A percentile compares a stretch with the other conserved stretches of the same genome.
Evolutionary conservation across 495 filamentous ascomycete species (phyloP).

Genomic region (Achaetomiella virescens): DNA sequence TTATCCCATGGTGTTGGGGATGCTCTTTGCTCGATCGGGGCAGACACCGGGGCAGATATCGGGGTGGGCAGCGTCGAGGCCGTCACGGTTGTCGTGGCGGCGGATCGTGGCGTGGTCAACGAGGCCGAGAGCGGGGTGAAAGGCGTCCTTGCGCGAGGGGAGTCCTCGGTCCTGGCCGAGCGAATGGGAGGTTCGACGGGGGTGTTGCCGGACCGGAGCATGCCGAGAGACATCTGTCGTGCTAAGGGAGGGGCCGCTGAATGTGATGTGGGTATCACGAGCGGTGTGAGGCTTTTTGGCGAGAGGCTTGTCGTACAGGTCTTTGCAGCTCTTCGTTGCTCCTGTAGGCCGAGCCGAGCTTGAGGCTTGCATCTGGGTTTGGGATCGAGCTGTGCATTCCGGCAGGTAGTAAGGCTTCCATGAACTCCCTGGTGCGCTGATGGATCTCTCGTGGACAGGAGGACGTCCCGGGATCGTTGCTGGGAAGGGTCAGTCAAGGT

Average conservation of each 20-base stretch:
- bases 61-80: slow-evolving; percentile 42
- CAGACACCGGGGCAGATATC: slow-evolving; percentile 42
- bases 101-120: slow-evolving; percentile 34
- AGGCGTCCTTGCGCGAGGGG: slow-evolving; percentile 39
- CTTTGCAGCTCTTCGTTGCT: slow-evolving; percentile 18
- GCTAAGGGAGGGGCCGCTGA: slow-evolving; percentile 31
- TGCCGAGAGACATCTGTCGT: slow-evolving; percentile 33
- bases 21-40: slow-evolving; percentile 34
- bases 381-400: slow-evolving; percentile 31
- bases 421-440: slow-evolving; percentile 52
- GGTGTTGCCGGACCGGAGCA: slow-evolving; percentile 36
- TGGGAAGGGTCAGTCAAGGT: slow-evolving; percentile 33
- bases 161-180: slow-evolving; percentile 37
- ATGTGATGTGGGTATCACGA: slow-evolving; percentile 44
- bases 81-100: slow-evolving; percentile 38
- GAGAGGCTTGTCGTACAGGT: slow-evolving; percentile 37
- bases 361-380: slow-evolving; percentile 27
- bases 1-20: slow-evolving; percentile 45
- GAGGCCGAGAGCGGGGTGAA: slow-evolving; percentile 39
- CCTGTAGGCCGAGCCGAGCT: slow-evolving; percentile 11
- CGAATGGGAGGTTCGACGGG: slow-evolving; percentile 30
- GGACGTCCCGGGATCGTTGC: slow-evolving; percentile 69
- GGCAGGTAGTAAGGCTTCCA: slow-evolving; percentile 43
- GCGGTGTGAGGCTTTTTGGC: slow-evolving; percentile 44
- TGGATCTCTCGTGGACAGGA: slow-evolving; percentile 60